Conservation (phyloP, 176 grass and related monocot genomes). For the Oryza glumipatula region DNA sequence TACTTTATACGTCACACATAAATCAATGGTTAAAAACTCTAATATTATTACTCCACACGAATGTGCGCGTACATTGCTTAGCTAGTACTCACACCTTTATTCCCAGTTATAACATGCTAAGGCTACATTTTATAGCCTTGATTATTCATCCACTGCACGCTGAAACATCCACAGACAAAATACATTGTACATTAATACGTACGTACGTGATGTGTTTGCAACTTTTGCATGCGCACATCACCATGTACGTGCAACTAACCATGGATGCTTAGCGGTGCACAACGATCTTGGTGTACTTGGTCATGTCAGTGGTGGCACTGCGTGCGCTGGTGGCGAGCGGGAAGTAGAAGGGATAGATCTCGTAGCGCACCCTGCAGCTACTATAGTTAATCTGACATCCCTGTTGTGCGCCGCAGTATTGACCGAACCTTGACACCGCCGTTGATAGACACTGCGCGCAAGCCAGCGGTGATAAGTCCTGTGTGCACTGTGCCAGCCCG, state of each 20-base stretch:
- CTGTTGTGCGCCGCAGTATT: constrained; percentile 53
- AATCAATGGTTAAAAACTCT: too few species aligned
- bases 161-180: not conserved
- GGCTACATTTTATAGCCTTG: constrained; percentile 24
- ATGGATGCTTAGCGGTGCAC: constrained; percentile 25
- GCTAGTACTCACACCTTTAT: not conserved
- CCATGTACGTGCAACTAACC: not conserved
- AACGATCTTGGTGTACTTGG: constrained; percentile 58
- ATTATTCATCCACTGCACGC: constrained; percentile 2
- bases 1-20: too few species aligned
- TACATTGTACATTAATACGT: not conserved
- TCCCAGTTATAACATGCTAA: constrained; percentile 3
- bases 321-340: constrained; percentile 44
- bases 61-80: not conserved
- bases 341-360: constrained; percentile 83
- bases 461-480: constrained; percentile 42
- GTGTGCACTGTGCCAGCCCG: constrained; percentile 74
- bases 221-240: not conserved
- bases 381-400: constrained; percentile 73
- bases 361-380: constrained; percentile 74
- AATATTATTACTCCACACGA: not conserved
- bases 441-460: constrained; percentile 66
- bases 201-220: too few species aligned
- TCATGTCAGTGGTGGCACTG: constrained; percentile 36
- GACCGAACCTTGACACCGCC: constrained; percentile 53